Percentiles rank a stretch among this genome's conserved stretches.
Conservation (phyloP, 2,329 filamentous ascomycete genomes). For the Botrytis galanthina region DNA sequence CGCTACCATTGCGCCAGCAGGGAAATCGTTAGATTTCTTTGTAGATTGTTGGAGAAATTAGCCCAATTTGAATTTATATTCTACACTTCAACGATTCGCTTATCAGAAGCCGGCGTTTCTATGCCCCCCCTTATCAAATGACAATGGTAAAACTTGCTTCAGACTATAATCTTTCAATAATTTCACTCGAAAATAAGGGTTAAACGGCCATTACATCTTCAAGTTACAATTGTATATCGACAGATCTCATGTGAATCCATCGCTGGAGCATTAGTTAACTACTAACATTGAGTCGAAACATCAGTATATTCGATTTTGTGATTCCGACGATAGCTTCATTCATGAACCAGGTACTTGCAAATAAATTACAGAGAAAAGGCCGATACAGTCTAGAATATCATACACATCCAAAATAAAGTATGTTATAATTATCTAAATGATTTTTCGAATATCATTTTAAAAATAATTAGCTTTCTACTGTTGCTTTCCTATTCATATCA, state of each 20-base stretch:
- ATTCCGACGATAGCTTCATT: neutral
- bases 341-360: neutral
- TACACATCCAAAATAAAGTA: too few species aligned
- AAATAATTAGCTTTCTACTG: too few species aligned
- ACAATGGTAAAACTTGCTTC: neutral
- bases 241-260: neutral
- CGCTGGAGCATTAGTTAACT: neutral
- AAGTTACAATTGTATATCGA: neutral
- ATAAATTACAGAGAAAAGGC: neutral
- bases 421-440: too few species aligned
- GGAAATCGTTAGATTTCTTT: neutral
- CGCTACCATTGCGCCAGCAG: slow-evolving; percentile 19
- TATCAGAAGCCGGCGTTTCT: too few species aligned
- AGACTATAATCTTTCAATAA: neutral
- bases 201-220: neutral
- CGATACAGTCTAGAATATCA: neutral
- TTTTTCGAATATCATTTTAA: accelerated
- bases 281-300: neutral
- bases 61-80: accelerated
- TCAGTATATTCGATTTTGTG: neutral
- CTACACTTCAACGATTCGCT: accelerated
- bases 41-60: accelerated
- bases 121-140: too few species aligned
- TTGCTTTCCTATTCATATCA: too few species aligned
- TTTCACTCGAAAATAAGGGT: neutral